A percentile compares a stretch with the other conserved stretches of the same genome.
phyloP scores from a whole-genome alignment of 2,329 filamentous ascomycete genomes.

The Colletotrichum lupini region DNA sequence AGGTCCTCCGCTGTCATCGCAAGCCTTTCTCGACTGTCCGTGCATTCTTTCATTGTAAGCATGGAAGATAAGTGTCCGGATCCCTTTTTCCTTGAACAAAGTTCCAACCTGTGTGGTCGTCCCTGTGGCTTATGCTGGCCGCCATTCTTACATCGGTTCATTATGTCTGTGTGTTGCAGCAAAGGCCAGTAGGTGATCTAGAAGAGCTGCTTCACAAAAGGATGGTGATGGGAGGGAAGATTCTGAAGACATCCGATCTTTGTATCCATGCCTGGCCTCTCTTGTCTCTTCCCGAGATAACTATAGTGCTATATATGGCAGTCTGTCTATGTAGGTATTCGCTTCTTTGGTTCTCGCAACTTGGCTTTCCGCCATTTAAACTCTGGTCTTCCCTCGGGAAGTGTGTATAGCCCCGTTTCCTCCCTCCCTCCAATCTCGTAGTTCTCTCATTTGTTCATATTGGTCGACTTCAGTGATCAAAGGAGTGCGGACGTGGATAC shows the following conservation, averaged over 20 bases:
- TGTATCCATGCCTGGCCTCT: background rate
- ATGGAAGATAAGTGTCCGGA: too few relatives aligned
- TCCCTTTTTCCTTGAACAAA: background rate
- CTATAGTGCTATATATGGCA: background rate
- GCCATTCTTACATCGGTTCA: background rate
- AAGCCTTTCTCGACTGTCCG: background rate
- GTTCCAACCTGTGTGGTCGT: background rate
- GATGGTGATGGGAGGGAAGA: background rate
- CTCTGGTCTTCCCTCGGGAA: background rate
- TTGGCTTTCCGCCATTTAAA: background rate
- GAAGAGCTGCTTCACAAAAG: background rate
- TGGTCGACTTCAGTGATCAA: background rate
- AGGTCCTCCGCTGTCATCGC: slow-evolving; percentile 7
- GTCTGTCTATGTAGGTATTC: background rate
- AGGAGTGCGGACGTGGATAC: background rate
- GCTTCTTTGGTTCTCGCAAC: background rate
- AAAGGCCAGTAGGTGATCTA: background rate
- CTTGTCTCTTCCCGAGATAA: background rate
- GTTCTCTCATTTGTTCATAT: background rate
- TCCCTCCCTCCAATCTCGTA: background rate
- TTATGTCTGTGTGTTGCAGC: background rate
- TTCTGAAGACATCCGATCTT: background rate
- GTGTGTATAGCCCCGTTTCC: background rate
- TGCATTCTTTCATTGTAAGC: background rate
- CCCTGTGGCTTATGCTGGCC: background rate